Conservation (phyloP, 345 rosid species). For the Bretschneidera sinensis region DNA sequence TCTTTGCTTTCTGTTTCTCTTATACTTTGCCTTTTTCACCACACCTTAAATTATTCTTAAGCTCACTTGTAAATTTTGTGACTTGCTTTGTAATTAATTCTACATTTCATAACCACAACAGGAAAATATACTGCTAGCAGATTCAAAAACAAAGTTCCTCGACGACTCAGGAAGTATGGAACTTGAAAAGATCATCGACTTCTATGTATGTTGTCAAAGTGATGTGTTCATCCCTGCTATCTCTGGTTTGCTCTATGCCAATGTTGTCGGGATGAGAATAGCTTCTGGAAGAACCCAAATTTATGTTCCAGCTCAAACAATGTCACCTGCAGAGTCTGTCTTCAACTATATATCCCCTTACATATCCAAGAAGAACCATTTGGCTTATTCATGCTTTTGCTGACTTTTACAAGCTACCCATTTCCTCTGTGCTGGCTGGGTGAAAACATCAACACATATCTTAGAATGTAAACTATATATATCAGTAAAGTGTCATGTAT, state of each 20-base stretch:
- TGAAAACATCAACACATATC: too few relatives aligned
- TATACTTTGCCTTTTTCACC: too few relatives aligned
- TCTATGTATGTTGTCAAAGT: conserved; percentile 73
- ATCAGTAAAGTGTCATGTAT: too few relatives aligned
- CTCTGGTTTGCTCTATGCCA: conserved; percentile 90
- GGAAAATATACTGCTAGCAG: conserved; percentile 87
- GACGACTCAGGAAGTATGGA: conserved; percentile 61
- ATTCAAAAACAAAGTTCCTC: conserved; percentile 64
- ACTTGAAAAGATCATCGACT: conserved; percentile 82
- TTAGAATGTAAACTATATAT: too few relatives aligned
- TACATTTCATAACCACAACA: conserved; percentile 37
- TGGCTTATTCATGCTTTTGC: conserved; percentile 95
- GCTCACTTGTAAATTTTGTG: too few relatives aligned
- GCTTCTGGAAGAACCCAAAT: conserved; percentile 80
- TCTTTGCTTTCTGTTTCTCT: too few relatives aligned
- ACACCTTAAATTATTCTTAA: too few relatives aligned
- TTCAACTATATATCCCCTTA: conserved; percentile 72
- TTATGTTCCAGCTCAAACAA: conserved; percentile 69
- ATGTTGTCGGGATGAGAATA: conserved; percentile 91
- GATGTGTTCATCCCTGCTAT: conserved; percentile 91
- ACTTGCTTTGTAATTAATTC: too few relatives aligned
- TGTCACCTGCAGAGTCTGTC: conserved; percentile 45
- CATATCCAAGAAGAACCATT: conserved; percentile 81
- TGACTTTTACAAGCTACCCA: conserved; percentile 49
- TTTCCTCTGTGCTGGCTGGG: too few relatives aligned